These are phyloP conservation scores for Rhodotorula sphaerocarpa DNA, from an alignment of 768 basidiomycete species.

Conservation along the genomic window DNA sequence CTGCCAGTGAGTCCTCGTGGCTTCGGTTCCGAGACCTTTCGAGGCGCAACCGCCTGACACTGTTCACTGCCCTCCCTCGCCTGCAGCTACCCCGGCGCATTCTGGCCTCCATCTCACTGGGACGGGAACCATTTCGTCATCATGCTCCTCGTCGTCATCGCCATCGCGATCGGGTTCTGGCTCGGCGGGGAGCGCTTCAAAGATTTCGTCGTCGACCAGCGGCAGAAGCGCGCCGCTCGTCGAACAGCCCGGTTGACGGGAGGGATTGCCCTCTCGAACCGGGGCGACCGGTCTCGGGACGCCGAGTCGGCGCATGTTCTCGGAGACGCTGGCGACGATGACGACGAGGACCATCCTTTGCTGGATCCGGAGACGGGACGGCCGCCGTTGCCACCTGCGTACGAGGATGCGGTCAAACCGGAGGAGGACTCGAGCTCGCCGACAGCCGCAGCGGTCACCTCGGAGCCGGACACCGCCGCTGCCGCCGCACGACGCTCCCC, in stretches of 20 bases:
- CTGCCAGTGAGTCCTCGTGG: conserved; percentile 18
- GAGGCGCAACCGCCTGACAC: neutral
- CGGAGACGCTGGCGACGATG: conserved; percentile 23
- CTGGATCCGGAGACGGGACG: neutral
- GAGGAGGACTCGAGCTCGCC: neutral
- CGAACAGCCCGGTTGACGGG: neutral
- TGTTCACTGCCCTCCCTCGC: neutral
- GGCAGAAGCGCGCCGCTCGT: too few relatives aligned
- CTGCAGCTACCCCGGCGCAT: conserved; percentile 15
- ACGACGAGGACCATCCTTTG: conserved; percentile 16
- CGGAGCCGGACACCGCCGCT: too few relatives aligned
- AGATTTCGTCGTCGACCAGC: neutral
- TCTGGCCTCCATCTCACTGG: conserved; percentile 24
- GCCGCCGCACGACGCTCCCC: too few relatives aligned
- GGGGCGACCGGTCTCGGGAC: neutral
- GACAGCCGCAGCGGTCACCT: too few relatives aligned
- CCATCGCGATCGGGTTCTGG: neutral
- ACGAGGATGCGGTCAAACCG: conserved; percentile 22
- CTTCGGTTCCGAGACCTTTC: neutral
- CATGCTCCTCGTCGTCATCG: conserved; percentile 15
- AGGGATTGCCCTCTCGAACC: neutral
- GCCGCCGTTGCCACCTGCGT: conserved; percentile 7
- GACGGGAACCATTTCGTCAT: conserved; percentile 19
- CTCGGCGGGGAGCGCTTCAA: neutral
- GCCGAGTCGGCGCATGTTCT: conserved; percentile 10